Conservation (phyloP, 176 grass and related monocot species). For the Elymus sibiricus region DNA sequence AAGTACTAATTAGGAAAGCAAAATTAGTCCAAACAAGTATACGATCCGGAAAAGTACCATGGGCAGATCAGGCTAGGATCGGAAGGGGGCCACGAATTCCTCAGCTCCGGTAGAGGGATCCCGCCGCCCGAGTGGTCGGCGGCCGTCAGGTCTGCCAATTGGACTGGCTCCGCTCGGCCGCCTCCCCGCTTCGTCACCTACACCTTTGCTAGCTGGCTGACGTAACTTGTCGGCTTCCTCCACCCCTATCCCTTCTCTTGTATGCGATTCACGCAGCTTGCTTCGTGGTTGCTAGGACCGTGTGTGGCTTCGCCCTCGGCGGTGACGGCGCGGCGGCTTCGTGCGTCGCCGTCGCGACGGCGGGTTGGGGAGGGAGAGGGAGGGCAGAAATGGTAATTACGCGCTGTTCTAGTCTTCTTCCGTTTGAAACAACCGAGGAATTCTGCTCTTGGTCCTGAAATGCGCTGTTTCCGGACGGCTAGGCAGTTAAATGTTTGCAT, state of each 20-base stretch:
- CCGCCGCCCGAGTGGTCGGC: constrained; percentile 15
- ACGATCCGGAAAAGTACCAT: constrained; percentile 57
- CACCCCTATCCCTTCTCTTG: background rate
- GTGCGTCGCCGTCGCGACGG: constrained; percentile 14
- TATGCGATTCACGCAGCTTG: background rate
- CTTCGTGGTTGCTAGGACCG: constrained; percentile 12
- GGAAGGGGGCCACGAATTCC: constrained; percentile 22
- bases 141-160: background rate
- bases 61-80: constrained; percentile 44
- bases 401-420: constrained; percentile 26
- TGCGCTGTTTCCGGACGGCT: constrained; percentile 35
- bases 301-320: constrained; percentile 11
- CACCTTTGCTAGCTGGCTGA: constrained; percentile 26
- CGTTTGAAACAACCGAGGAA: constrained; percentile 42
- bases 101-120: constrained; percentile 27
- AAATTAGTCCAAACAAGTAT: constrained; percentile 22
- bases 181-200: constrained; percentile 22
- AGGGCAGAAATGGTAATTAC: constrained; percentile 60
- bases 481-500: constrained; percentile 29
- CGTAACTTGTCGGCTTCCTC: constrained; percentile 28
- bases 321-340: constrained; percentile 20
- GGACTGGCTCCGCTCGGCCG: constrained; percentile 22
- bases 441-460: constrained; percentile 47
- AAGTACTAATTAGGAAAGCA: constrained; percentile 16
- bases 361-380: background rate